Evolutionary conservation across 2,329 filamentous ascomycete genomes (phyloP).

Genomic region (Ophiostoma himal-ulmi): DNA sequence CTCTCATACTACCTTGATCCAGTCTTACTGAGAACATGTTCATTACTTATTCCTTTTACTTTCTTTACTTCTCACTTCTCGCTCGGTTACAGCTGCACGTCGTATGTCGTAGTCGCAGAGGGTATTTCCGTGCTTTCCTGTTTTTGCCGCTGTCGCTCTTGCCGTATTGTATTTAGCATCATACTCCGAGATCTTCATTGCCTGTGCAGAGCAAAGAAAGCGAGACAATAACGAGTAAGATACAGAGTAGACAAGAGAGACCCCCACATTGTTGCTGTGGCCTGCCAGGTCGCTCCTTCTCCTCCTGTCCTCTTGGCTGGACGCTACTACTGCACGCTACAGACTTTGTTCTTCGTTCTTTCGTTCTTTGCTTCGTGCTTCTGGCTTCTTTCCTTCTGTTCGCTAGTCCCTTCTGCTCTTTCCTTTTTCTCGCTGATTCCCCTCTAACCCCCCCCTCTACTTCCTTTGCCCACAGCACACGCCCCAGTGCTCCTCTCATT

Average conservation of each 20-base stretch:
- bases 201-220: neutral
- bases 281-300: constrained; percentile 9
- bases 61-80: neutral
- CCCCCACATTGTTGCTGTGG: neutral
- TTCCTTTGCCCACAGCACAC: neutral
- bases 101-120: neutral
- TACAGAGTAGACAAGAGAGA: neutral
- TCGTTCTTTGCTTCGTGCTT: neutral
- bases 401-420: neutral
- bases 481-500: constrained; percentile 10
- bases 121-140: neutral
- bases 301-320: neutral
- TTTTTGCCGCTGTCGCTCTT: neutral
- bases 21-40: too few relatives aligned
- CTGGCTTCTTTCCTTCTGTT: neutral
- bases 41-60: neutral
- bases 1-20: neutral
- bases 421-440: neutral
- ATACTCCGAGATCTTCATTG: too few relatives aligned
- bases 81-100: neutral
- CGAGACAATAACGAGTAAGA: too few relatives aligned
- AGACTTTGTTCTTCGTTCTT: neutral
- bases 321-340: neutral
- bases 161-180: neutral
- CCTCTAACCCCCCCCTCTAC: neutral